Evolutionary conservation across 352 stramenopile species (phyloP).

Genomic region (Pythium folliculosum): DNA sequence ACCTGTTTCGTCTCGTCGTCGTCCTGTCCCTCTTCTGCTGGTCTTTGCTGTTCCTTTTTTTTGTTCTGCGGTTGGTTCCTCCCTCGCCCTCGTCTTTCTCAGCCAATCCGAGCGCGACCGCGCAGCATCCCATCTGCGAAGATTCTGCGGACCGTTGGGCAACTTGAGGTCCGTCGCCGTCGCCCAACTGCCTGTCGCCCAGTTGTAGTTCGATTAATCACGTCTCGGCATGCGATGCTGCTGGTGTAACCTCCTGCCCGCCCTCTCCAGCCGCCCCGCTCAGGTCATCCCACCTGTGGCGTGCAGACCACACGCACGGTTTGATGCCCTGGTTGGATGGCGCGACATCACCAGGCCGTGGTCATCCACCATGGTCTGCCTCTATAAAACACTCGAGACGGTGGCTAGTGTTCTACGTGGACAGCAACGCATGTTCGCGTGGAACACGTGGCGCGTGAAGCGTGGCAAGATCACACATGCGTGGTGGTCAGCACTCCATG

Average conservation of each 20-base stretch:
- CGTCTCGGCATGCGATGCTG: slow-evolving; percentile 26
- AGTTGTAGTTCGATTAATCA: slow-evolving; percentile 28
- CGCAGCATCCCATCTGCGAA: slow-evolving; percentile 10
- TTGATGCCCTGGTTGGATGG: neutral
- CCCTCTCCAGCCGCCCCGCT: slow-evolving; percentile 11
- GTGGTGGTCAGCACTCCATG: neutral
- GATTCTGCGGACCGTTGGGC: slow-evolving; percentile 4
- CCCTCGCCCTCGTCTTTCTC: neutral
- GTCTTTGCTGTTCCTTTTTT: slow-evolving; percentile 4
- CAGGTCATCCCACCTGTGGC: slow-evolving; percentile 14
- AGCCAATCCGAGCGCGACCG: neutral
- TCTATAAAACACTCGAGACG: too few species aligned
- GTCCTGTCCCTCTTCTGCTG: neutral
- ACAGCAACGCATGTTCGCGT: too few species aligned
- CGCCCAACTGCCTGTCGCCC: slow-evolving; percentile 3
- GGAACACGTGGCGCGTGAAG: neutral
- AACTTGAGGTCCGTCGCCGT: too few species aligned
- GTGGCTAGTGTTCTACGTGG: too few species aligned
- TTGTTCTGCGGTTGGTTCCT: slow-evolving; percentile 4
- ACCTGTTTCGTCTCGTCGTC: slow-evolving; percentile 7
- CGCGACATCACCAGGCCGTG: neutral
- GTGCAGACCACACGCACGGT: neutral
- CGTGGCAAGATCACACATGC: neutral
- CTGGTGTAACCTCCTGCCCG: neutral
- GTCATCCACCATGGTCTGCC: neutral